Conservation (phyloP, 2,329 filamentous ascomycete species). For the Beauveria scarabaeidicola region DNA sequence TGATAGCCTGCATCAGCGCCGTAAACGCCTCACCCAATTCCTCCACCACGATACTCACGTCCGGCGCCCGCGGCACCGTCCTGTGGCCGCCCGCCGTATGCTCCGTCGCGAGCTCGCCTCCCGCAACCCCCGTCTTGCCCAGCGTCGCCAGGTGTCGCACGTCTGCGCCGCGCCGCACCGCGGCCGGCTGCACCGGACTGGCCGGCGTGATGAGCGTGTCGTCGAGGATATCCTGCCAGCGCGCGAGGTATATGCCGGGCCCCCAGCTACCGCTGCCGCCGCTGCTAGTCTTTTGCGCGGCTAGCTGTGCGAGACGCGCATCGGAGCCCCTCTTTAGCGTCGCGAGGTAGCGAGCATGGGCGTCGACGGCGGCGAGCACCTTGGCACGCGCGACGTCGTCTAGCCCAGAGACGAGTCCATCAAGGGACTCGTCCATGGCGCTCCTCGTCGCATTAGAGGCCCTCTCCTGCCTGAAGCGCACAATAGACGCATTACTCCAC, state of each 20-base stretch:
- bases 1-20: constrained; percentile 6
- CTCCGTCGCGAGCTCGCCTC: constrained; percentile 20
- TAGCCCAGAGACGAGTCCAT: constrained; percentile 37
- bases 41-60: constrained; percentile 33
- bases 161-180: constrained; percentile 44
- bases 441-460: constrained; percentile 18
- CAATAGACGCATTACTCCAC: constrained; percentile 51
- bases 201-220: constrained; percentile 60
- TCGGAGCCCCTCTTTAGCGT: constrained; percentile 45
- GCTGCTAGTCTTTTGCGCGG: constrained; percentile 28
- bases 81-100: constrained; percentile 19
- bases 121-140: constrained; percentile 33
- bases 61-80: constrained; percentile 26
- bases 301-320: constrained; percentile 46
- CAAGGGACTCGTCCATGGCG: constrained; percentile 32
- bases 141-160: constrained; percentile 35
- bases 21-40: constrained; percentile 20
- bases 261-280: constrained; percentile 36
- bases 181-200: constrained; percentile 32
- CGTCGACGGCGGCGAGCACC: constrained; percentile 46
- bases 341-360: constrained; percentile 52
- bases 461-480: constrained; percentile 43
- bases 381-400: constrained; percentile 33
- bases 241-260: constrained; percentile 62
- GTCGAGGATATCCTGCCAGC: constrained; percentile 66